These are phyloP conservation scores for Athelia psychrophila DNA, from an alignment of 1,284 basidiomycete species.

Conservation along the genomic window DNA sequence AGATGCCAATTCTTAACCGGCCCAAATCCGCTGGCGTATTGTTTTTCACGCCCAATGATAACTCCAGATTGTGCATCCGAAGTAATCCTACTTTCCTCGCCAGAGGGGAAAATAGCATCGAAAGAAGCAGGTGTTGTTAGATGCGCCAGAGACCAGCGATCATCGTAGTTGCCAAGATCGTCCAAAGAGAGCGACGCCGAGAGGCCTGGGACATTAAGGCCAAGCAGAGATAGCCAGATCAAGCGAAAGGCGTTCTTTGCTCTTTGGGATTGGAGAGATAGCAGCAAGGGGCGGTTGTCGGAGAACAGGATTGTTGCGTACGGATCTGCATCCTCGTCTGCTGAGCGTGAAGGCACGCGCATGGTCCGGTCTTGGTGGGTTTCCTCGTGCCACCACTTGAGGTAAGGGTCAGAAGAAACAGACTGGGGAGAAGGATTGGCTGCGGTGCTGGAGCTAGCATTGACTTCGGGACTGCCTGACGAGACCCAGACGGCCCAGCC, in stretches of 20 bases:
- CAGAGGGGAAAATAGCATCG: conserved; percentile 50
- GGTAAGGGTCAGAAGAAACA: conserved; percentile 55
- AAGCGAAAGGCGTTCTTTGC: conserved; percentile 67
- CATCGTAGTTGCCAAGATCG: conserved; percentile 46
- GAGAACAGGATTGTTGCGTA: conserved; percentile 78
- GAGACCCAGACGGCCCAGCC: conserved; percentile 65
- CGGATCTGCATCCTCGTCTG: conserved; percentile 68
- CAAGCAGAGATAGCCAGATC: conserved; percentile 76
- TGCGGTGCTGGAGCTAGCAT: conserved; percentile 7
- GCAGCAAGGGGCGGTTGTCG: conserved; percentile 73
- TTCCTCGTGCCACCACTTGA: conserved; percentile 70
- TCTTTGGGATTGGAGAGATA: conserved; percentile 49
- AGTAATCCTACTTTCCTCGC: conserved; percentile 26
- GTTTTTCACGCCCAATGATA: conserved; percentile 61
- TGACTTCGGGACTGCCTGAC: conserved; percentile 31
- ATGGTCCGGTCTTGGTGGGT: conserved; percentile 38
- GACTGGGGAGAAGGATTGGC: conserved; percentile 8
- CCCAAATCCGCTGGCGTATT: conserved; percentile 59
- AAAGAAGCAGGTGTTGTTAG: conserved; percentile 43
- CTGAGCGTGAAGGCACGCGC: conserved; percentile 55
- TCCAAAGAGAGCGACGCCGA: conserved; percentile 34
- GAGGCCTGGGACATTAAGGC: conserved; percentile 73
- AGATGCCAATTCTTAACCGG: conserved; percentile 65
- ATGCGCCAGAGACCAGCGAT: conserved; percentile 57
- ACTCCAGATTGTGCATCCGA: conserved; percentile 64